These are phyloP conservation scores for Metarhizium anisopliae DNA, from an alignment of 2,329 filamentous ascomycete species.

Conservation along the genomic window DNA sequence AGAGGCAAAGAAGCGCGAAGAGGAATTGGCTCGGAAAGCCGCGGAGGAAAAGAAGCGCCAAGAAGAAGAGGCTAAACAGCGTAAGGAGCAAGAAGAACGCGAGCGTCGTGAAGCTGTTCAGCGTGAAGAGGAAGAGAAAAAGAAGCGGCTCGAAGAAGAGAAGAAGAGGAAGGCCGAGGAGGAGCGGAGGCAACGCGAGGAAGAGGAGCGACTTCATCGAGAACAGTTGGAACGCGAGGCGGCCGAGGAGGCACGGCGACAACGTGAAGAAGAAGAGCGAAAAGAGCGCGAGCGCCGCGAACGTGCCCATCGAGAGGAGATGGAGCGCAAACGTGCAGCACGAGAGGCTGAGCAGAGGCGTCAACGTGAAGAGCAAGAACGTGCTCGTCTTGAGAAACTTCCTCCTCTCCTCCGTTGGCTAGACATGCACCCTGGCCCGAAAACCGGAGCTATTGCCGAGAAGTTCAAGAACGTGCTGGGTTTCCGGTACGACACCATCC, in stretches of 20 bases:
- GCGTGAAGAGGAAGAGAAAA: conserved; percentile 28
- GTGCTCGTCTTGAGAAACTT: conserved; percentile 44
- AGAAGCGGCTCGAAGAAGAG: conserved; percentile 28
- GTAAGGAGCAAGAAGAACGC: conserved; percentile 20
- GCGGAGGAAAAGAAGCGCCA: conserved; percentile 23
- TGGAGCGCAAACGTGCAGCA: conserved; percentile 39
- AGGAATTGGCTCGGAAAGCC: conserved; percentile 20
- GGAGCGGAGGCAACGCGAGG: conserved; percentile 29
- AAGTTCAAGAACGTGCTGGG: conserved; percentile 50
- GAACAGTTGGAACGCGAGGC: conserved; percentile 39
- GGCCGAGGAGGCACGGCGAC: conserved; percentile 38
- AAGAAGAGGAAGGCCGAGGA: conserved; percentile 28
- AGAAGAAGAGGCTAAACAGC: conserved; percentile 24
- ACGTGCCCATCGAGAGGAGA: conserved; percentile 32
- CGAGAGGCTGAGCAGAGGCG: conserved; percentile 43
- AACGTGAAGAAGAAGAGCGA: conserved; percentile 43
- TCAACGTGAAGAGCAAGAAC: conserved; percentile 45
- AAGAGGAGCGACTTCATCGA: conserved; percentile 35
- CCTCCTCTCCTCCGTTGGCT: conserved; percentile 55
- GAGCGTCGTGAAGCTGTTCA: conserved; percentile 24
- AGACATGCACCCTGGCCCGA: conserved; percentile 42
- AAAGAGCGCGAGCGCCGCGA: conserved; percentile 40
- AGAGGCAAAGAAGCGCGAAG: conserved; percentile 27
- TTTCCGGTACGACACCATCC: conserved; percentile 56
- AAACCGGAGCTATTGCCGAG: conserved; percentile 38